A percentile compares a stretch with the other conserved stretches of the same genome.
Conservation (phyloP, 1,284 basidiomycete genomes). For the Irpex sp. region DNA sequence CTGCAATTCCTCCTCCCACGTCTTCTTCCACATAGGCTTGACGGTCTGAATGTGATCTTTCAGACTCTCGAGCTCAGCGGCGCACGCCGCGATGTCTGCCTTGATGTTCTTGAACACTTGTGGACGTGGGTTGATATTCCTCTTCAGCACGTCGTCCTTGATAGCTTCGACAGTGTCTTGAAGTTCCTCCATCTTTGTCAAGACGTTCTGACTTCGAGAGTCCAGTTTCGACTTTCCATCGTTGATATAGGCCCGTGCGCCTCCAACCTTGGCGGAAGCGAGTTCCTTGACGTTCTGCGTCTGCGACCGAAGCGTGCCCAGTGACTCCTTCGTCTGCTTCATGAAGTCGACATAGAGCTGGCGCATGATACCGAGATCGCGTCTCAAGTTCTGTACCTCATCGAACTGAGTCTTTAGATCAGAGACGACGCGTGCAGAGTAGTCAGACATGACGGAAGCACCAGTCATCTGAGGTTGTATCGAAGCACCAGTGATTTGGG, state of each 20-base stretch:
- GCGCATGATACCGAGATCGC: slow-evolving; percentile 90
- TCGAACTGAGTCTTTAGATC: slow-evolving; percentile 92
- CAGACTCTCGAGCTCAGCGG: slow-evolving; percentile 73
- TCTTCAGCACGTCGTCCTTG: slow-evolving; percentile 89
- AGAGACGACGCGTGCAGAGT: slow-evolving; percentile 65
- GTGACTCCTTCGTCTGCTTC: slow-evolving; percentile 83
- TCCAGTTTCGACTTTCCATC: slow-evolving; percentile 92
- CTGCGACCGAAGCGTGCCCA: slow-evolving; percentile 74
- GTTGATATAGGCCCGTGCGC: slow-evolving; percentile 86
- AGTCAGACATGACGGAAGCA: slow-evolving; percentile 67
- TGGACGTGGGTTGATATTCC: slow-evolving; percentile 83
- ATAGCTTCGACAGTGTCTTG: slow-evolving; percentile 91
- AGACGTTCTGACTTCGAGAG: slow-evolving; percentile 80
- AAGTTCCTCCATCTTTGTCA: slow-evolving; percentile 92
- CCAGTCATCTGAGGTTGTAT: slow-evolving; percentile 74
- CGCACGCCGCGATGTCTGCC: slow-evolving; percentile 71
- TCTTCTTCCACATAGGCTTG: slow-evolving; percentile 98
- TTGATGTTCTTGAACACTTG: slow-evolving; percentile 70
- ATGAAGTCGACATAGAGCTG: slow-evolving; percentile 95
- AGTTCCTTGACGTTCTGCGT: slow-evolving; percentile 85
- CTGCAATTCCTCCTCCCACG: slow-evolving; percentile 95
- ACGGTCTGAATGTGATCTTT: slow-evolving; percentile 86
- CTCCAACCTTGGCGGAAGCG: slow-evolving; percentile 79
- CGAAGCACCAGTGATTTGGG: slow-evolving; percentile 65
- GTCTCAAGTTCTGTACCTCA: slow-evolving; percentile 89